These are phyloP conservation scores for Blastobotrys petasosporus DNA, from an alignment of 1,139 yeast species.

Conservation along the genomic window DNA sequence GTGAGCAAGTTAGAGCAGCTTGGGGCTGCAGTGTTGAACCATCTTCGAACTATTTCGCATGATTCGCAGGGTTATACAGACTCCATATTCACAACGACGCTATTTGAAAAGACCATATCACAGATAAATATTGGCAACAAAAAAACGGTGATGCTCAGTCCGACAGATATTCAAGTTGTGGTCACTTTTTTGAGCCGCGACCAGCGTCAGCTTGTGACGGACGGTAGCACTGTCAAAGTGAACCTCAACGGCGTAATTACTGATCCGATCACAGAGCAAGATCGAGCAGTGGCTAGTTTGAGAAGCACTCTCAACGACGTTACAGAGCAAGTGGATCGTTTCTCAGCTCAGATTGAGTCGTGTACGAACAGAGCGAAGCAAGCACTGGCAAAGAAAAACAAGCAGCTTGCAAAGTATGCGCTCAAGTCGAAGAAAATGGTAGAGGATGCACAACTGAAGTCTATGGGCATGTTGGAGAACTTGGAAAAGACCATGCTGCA, in stretches of 20 bases:
- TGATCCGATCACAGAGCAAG: slow-evolving; percentile 27
- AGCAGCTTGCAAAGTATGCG: slow-evolving; percentile 27
- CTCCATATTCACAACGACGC: slow-evolving; percentile 23
- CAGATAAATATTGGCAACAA: neutral
- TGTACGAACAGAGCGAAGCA: slow-evolving; percentile 24
- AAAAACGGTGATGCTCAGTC: slow-evolving; percentile 12
- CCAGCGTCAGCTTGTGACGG: slow-evolving; percentile 17
- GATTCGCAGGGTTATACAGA: slow-evolving; percentile 22
- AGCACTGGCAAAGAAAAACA: slow-evolving; percentile 23
- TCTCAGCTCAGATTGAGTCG: slow-evolving; percentile 22
- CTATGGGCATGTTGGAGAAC: slow-evolving; percentile 30
- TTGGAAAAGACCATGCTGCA: slow-evolving; percentile 30
- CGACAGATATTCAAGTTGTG: slow-evolving; percentile 26
- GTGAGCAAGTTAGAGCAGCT: slow-evolving; percentile 20
- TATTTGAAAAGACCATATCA: slow-evolving; percentile 13
- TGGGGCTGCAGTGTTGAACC: slow-evolving; percentile 19
- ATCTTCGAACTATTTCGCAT: slow-evolving; percentile 11
- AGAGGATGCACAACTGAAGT: slow-evolving; percentile 26
- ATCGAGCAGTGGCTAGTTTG: slow-evolving; percentile 30
- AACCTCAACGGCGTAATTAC: slow-evolving; percentile 11
- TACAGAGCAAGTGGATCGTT: slow-evolving; percentile 23
- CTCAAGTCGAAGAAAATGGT: slow-evolving; percentile 26
- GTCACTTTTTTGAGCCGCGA: slow-evolving; percentile 29
- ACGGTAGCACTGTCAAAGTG: slow-evolving; percentile 22
- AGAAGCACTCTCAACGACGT: slow-evolving; percentile 26